Percentiles rank a stretch among this genome's conserved stretches.
phyloP scores from a whole-genome alignment of 768 basidiomycete genomes.

The Mycena venus region DNA sequence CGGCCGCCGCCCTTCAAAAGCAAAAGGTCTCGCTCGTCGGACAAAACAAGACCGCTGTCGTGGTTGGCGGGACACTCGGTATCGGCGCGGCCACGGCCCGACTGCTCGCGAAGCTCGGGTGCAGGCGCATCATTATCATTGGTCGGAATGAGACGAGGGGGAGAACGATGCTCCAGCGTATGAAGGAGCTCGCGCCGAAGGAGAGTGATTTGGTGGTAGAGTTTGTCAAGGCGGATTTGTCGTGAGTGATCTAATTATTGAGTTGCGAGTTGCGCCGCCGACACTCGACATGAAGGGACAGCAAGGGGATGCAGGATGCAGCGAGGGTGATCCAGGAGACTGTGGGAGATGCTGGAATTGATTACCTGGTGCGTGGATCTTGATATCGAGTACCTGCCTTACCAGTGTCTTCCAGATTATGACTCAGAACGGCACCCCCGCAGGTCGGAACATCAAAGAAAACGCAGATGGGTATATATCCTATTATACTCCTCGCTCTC shows the following conservation, averaged over 20 bases:
- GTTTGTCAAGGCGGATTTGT: constrained; percentile 14
- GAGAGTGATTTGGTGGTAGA: not conserved
- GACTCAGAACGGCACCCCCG: constrained; percentile 2
- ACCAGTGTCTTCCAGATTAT: constrained; percentile 1
- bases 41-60: constrained; percentile 27
- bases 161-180: not conserved
- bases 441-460: not conserved
- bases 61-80: constrained; percentile 12
- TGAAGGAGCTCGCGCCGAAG: constrained; percentile 14
- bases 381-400: no score
- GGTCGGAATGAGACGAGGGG: constrained; percentile 8
- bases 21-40: not conserved
- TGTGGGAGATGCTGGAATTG: not conserved
- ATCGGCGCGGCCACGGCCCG: constrained; percentile 17
- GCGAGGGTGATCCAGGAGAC: not conserved
- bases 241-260: not conserved
- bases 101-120: constrained; percentile 17
- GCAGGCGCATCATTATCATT: not conserved
- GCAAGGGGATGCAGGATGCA: not conserved
- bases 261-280: not conserved
- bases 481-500: no score
- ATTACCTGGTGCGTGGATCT: constrained; percentile 18
- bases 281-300: not conserved
- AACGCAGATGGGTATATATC: constrained; percentile 5
- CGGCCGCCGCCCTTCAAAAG: not conserved